Evolutionary conservation across 192 early-diverging fungal genomes (phyloP).

Genomic region (Gaertneriomyces semiglobifer): DNA sequence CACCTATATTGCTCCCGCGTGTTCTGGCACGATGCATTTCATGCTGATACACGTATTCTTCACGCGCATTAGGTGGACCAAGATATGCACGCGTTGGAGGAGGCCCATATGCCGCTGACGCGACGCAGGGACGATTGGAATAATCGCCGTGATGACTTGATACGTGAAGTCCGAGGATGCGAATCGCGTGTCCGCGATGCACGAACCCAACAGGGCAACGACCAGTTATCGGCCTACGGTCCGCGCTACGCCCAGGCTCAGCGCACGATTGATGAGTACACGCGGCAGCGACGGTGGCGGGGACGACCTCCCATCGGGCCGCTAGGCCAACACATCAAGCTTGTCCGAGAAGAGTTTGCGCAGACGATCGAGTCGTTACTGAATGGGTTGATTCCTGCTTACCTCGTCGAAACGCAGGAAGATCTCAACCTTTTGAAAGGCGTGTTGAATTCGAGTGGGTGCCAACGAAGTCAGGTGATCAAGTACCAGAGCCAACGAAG

Average conservation of each 20-base stretch:
- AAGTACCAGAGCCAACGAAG: neutral
- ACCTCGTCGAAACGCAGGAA: slow-evolving; percentile 35
- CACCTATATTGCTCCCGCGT: too few species aligned
- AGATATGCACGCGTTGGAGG: too few species aligned
- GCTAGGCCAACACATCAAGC: slow-evolving; percentile 27
- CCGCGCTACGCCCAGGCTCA: slow-evolving; percentile 71
- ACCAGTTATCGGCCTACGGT: slow-evolving; percentile 75
- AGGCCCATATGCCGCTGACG: too few species aligned
- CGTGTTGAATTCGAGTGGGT: neutral
- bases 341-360: slow-evolving; percentile 16
- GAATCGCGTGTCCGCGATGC: too few species aligned
- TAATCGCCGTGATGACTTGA: too few species aligned
- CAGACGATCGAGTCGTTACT: slow-evolving; percentile 36
- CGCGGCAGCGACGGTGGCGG: slow-evolving; percentile 66
- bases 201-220: slow-evolving; percentile 49
- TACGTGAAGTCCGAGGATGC: too few species aligned
- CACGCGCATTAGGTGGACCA: too few species aligned
- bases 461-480: neutral
- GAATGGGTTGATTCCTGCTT: slow-evolving; percentile 27
- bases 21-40: too few species aligned
- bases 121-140: too few species aligned
- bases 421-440: slow-evolving; percentile 34
- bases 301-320: slow-evolving; percentile 60
- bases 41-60: too few species aligned
- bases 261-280: slow-evolving; percentile 66